Evolutionary conservation across 352 stramenopile genomes (phyloP).

Genomic region (Pythium phragmitis): DNA sequence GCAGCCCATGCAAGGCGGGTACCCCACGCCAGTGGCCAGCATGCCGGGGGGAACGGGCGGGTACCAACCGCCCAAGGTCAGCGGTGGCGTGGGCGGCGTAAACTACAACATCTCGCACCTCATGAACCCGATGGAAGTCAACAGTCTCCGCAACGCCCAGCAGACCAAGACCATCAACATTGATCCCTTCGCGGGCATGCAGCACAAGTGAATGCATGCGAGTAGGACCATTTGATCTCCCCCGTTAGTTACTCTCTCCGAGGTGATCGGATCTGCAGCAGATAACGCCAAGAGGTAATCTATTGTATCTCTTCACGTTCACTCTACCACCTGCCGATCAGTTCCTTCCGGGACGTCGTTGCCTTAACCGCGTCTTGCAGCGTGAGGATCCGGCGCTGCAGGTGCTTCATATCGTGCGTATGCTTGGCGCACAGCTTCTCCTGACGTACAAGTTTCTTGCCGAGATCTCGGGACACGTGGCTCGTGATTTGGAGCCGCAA

Average conservation of each 20-base stretch:
- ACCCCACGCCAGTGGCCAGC: background rate
- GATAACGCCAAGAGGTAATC: background rate
- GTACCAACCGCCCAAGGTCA: constrained; percentile 11
- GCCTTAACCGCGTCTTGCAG: constrained; percentile 15
- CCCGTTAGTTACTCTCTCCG: no score
- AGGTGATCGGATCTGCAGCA: background rate
- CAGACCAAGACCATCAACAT: constrained; percentile 79
- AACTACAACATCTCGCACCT: constrained; percentile 86
- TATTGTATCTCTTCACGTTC: constrained; percentile 2
- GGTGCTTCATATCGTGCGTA: constrained; percentile 16
- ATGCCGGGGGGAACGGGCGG: background rate
- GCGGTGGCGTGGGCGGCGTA: constrained; percentile 30
- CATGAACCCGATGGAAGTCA: constrained; percentile 76
- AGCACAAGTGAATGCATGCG: constrained; percentile 7
- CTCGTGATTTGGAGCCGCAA: constrained; percentile 36
- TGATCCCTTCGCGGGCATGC: constrained; percentile 70
- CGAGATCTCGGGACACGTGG: constrained; percentile 34
- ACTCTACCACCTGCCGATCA: background rate
- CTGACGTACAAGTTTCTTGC: constrained; percentile 23
- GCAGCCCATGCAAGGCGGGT: constrained; percentile 15
- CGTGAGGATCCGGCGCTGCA: constrained; percentile 11
- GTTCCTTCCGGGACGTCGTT: background rate
- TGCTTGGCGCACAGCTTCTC: constrained; percentile 24
- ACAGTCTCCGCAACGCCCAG: constrained; percentile 37
- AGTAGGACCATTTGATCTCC: no score